Base-by-base conservation (phyloP, 2,329 filamentous ascomycete species). In the Aspergillus quadricinctus region DNA sequence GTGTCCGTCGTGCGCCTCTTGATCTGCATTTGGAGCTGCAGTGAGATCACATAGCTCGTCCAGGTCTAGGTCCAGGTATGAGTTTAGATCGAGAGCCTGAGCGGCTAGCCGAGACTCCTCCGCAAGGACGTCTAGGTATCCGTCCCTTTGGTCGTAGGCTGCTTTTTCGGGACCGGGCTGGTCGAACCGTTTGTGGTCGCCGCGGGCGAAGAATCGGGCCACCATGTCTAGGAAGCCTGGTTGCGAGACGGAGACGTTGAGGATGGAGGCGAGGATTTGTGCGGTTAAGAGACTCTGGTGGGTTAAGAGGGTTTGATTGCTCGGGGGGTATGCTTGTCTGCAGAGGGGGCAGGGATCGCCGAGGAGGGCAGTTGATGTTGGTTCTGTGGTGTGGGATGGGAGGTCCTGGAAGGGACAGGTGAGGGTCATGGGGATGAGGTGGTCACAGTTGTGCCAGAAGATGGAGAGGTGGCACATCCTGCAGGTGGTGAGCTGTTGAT, bases 121-220 rank as follows among this genome's bases (percentile, higher is more conserved):
- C 14, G 31, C 41, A 8, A 45, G 3, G 19, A 19, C 19, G 19
- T 23, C n/a, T 6, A 19, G 7, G 8, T 45, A 23, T 14, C 4
- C 41, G 19, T 45, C 41, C 1, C n/a, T 17, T 10, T 23, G 21
- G n/a, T 23, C 21, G 8, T 21, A 19, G 9, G 9, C 19, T 23
- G n/a, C 43, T 23, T 3, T 9, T 43, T 43, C 40, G 2, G 40
- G 27, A 1, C 41, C 50, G 9, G 55, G 58, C 40, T 59, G 58
- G 11, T 17, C 21, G 51, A 52, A 60, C 8, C 51, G 51, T 14
- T 43, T 48, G 31, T 60, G 55, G 40, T 60, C 57, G 2, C 59
- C 57, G 35, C 56, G 57, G 5, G 59, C 54, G 14, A 55, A 61
- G 19, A 61, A 61, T 2, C 48, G 27, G 10, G 54, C 54, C 1